Evolutionary conservation across 116 monocot genomes (phyloP).

Genomic region (Posidonia oceanica): DNA sequence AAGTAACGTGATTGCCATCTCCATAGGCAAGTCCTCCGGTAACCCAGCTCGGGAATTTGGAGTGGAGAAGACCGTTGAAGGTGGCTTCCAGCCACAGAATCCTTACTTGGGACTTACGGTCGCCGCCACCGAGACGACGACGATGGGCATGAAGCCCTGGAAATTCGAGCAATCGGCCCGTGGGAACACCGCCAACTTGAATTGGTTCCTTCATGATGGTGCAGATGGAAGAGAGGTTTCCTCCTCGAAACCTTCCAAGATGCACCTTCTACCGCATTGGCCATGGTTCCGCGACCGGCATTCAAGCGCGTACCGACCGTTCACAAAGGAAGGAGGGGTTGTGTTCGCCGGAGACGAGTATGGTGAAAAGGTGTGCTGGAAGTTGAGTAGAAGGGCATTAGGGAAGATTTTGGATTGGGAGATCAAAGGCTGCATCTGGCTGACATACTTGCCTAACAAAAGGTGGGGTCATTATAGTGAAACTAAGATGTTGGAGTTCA

Average conservation of each 20-base stretch:
- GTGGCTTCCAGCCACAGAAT: conserved; percentile 48
- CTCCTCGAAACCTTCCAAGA: conserved; percentile 57
- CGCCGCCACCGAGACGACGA: conserved; percentile 38
- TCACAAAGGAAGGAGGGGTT: conserved; percentile 69
- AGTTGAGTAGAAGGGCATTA: conserved; percentile 22
- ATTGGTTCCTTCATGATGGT: conserved; percentile 68
- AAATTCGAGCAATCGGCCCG: conserved; percentile 62
- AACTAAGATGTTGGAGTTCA: conserved; percentile 57
- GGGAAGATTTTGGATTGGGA: conserved; percentile 69
- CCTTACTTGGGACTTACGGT: conserved; percentile 30
- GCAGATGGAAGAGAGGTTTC: conserved; percentile 51
- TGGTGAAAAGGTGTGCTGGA: conserved; percentile 65
- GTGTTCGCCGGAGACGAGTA: conserved; percentile 77
- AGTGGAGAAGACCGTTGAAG: conserved; percentile 41
- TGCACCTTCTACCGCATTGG: conserved; percentile 33
- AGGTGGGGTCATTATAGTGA: conserved; percentile 43
- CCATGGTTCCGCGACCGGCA: conserved; percentile 63
- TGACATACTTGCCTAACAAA: conserved; percentile 80
- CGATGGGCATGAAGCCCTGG: conserved; percentile 57
- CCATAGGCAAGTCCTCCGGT: conserved; percentile 59
- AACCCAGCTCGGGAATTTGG: conserved; percentile 46
- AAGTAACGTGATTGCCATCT: conserved; percentile 38
- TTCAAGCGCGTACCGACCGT: conserved; percentile 52
- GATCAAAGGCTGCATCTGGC: conserved; percentile 51
- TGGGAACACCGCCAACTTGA: conserved; percentile 39